A percentile compares a stretch with the other conserved stretches of the same genome.
Conservation (phyloP, 805 yeast genomes). For the Cyberlindnera suaveolens region DNA sequence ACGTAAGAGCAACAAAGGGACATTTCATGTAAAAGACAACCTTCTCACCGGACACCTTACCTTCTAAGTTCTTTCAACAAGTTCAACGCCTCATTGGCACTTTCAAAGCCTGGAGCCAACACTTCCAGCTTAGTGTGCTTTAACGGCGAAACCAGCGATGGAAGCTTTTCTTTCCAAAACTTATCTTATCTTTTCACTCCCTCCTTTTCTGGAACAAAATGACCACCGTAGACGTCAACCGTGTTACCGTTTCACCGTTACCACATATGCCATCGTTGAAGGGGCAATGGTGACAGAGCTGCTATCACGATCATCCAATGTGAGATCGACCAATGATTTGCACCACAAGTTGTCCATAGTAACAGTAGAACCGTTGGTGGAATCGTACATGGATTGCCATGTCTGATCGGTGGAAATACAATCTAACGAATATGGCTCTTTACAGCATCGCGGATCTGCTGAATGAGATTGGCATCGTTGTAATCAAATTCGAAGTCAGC, state of each 20-base stretch:
- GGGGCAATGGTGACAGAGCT: slow-evolving; percentile 28
- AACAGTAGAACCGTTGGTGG: slow-evolving; percentile 30
- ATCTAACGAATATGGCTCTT: slow-evolving; percentile 28
- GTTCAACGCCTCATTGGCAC: slow-evolving; percentile 31
- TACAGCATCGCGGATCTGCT: slow-evolving; percentile 32
- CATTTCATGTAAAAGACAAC: slow-evolving; percentile 28
- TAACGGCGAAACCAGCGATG: slow-evolving; percentile 20
- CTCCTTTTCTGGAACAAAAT: slow-evolving; percentile 22
- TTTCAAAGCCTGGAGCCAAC: slow-evolving; percentile 27
- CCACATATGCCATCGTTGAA: slow-evolving; percentile 34
- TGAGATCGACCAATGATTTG: slow-evolving; percentile 21
- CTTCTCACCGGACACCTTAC: slow-evolving; percentile 39
- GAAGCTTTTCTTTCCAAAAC: slow-evolving; percentile 24
- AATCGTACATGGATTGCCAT: slow-evolving; percentile 27
- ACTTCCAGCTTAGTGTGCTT: slow-evolving; percentile 30
- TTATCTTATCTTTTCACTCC: slow-evolving; percentile 19
- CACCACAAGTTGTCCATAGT: slow-evolving; percentile 30
- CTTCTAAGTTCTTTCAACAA: slow-evolving; percentile 30
- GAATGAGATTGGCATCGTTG: slow-evolving; percentile 37
- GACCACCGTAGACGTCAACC: slow-evolving; percentile 27
- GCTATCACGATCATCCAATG: slow-evolving; percentile 25
- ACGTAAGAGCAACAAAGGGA: too few relatives aligned
- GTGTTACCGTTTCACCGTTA: slow-evolving; percentile 32
- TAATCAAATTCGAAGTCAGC: slow-evolving; percentile 50
- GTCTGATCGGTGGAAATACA: slow-evolving; percentile 28